Percentiles rank a stretch among this genome's conserved stretches.
These are phyloP conservation scores for Termitomyces sp. DNA, from an alignment of 768 basidiomycete genomes.

Conservation along the genomic window DNA sequence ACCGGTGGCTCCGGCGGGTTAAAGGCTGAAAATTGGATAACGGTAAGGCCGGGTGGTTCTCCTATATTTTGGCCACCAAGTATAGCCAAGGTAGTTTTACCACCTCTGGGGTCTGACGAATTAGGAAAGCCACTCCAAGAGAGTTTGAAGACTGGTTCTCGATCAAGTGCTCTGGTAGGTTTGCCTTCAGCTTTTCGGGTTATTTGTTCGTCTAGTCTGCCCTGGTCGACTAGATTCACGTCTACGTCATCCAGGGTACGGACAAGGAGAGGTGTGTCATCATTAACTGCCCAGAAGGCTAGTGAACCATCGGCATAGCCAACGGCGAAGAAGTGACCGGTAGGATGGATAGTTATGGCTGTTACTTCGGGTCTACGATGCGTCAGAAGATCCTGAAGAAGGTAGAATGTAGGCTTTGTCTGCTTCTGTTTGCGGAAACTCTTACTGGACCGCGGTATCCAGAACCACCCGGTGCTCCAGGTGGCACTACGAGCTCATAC, in stretches of 20 bases:
- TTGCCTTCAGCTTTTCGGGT: constrained; percentile 16
- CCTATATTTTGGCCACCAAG: constrained; percentile 67
- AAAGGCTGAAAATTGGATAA: constrained; percentile 65
- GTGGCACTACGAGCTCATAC: constrained; percentile 68
- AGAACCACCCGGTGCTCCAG: constrained; percentile 78
- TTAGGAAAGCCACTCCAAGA: constrained; percentile 79
- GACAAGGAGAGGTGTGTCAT: constrained; percentile 70
- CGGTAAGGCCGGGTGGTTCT: constrained; percentile 57
- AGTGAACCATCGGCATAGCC: constrained; percentile 82
- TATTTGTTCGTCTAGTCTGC: constrained; percentile 38
- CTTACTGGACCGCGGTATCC: constrained; percentile 55
- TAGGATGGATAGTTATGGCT: constrained; percentile 66
- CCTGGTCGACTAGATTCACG: constrained; percentile 50
- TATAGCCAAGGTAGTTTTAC: constrained; percentile 67
- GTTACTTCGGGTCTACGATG: constrained; percentile 71
- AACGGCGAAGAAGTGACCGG: constrained; percentile 70
- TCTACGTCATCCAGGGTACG: constrained; percentile 57
- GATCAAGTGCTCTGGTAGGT: constrained; percentile 12
- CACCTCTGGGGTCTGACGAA: constrained; percentile 58
- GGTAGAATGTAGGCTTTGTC: not conserved
- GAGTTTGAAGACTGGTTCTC: constrained; percentile 85
- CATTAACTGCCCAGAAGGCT: constrained; percentile 78
- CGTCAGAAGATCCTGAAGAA: constrained; percentile 54
- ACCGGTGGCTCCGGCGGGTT: constrained; percentile 46
- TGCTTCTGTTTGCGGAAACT: not conserved